Base-by-base conservation (phyloP, 129 eudicot species). In the Ambrosia artemisiifolia region DNA sequence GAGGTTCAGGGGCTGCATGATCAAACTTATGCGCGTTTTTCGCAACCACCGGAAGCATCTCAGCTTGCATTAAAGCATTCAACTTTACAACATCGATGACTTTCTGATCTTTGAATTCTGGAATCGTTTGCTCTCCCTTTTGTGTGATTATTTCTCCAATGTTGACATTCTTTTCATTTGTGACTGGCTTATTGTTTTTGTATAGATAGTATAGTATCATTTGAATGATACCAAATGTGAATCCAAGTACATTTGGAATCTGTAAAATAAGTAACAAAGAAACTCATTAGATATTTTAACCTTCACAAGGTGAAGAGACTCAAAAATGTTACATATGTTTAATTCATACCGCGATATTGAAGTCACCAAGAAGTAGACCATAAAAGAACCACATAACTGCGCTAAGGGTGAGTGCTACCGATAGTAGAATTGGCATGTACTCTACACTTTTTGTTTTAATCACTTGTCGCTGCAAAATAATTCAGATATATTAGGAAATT, bases 331-430 rank as follows among this genome's bases (percentile, higher is more conserved):
- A 16, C 36, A 50, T 51, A 0, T 35, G n/a, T 60, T 30, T 12
- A 10, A 32, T 2, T 64, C 43, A 11, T 86, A 89, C 96, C 46
- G 92, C 92, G 59, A 88, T 82, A 71, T 88, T 81, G 48, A 65
- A 79, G 77, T 88, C 96, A 14, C 77, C 55, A 35, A 74, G 80
- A 48, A 85, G 79, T 32, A 86, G 82, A 3, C 96, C 96, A 18
- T 83, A 88, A 73, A 88, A 86, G 87, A 88, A 88, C 92, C 96
- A 88, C 81, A 84, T 80, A 19, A 88, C 89, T 6, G 96, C 92
- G 32, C 88, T 88, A 6, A 86, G 70, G 59, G 96, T 86, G 68
- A 88, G 89, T 71, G 77, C 85, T 20, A 86, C 81, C 0, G 96
- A 86, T 47, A 88, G 73, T 51, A 79, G 81, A 79, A 88, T 83